Conservation (phyloP, 805 yeast species). For the Diddensiella santjacobensis region DNA sequence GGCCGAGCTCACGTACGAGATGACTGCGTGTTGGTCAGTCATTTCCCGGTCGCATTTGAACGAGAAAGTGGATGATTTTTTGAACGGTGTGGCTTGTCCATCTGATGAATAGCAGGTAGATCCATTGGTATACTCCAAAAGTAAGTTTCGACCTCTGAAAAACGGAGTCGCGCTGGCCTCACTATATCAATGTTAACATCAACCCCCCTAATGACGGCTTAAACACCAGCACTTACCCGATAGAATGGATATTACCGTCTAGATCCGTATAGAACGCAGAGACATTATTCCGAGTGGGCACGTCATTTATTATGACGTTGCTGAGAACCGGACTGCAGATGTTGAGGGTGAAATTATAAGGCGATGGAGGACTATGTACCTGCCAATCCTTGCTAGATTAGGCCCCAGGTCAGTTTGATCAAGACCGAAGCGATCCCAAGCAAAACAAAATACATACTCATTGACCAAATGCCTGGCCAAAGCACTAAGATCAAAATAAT, state of each 20-base stretch:
- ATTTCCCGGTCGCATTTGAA: conserved; percentile 80
- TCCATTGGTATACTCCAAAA: conserved; percentile 68
- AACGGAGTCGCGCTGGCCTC: conserved; percentile 48
- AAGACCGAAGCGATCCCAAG: too few species aligned
- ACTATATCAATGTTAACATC: background rate
- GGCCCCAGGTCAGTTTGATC: too few species aligned
- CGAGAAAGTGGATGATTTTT: conserved; percentile 62
- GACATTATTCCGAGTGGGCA: conserved; percentile 36
- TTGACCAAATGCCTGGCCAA: conserved; percentile 29
- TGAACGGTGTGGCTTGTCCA: conserved; percentile 42
- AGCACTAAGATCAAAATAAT: conserved; percentile 44
- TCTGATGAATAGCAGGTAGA: conserved; percentile 38
- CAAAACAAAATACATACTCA: conserved; percentile 3
- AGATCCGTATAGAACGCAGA: conserved; percentile 57
- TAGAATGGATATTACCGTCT: conserved; percentile 43
- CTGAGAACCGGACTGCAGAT: conserved; percentile 57
- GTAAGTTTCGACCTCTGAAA: conserved; percentile 67
- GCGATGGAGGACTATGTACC: conserved; percentile 67
- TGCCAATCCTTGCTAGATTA: conserved; percentile 54
- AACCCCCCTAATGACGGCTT: too few species aligned
- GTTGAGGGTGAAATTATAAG: conserved; percentile 70
- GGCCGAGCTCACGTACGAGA: conserved; percentile 65
- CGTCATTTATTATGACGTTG: conserved; percentile 33
- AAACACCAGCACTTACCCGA: too few species aligned
- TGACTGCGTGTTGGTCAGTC: conserved; percentile 30